Evolutionary conservation across 768 basidiomycete species (phyloP), one percentile per base, ranked within the genome.

Genomic region (Rhizopogon vesiculosus): DNA sequence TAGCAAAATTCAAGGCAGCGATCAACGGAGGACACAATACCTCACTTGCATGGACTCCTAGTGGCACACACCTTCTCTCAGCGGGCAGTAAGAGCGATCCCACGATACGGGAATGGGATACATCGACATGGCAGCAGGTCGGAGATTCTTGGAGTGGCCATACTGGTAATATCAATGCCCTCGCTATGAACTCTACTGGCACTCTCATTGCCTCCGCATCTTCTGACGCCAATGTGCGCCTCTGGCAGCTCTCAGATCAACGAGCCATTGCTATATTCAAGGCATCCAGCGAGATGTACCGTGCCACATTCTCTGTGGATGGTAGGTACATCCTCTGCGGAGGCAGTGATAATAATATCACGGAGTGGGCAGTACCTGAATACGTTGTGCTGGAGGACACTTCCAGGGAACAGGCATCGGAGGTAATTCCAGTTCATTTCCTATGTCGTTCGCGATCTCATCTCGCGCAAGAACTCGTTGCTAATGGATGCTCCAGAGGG

Each of bases 131-230:
- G 45, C 1, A 45, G 29, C 16, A 29, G 7, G 44, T 45, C 16
- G 28, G 44, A 5, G 16, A n/a, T 28, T 28, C 44, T 1, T 45
- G 44, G 28, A 28, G 25, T 5, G 44, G 44, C 1, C 28, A 45
- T 15, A 2, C 44, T 45, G 0, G 3, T 1, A 0, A 1, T 1
- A 45, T 45, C n/a, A 1, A 3, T 18, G 6, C 29, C 29, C n/a
- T 45, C 2, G 29, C n/a, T 9, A 1, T 45, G 29, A 6, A 45
- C 5, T n/a, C 45, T 31, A 2, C 45, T 45, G 45, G 45, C 9
- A 45, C n/a, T n/a, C 29, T 45, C 9, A 5, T 10, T 6, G 45
- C 29, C 1, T 29, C 45, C 1, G 29, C 5, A n/a, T 45, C 29
- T 31, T 0, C 0, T 6, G 16, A 45, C 6, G 0, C 9, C 0